These are phyloP conservation scores for Pseudonectria buxi DNA, from an alignment of 2,329 filamentous ascomycete genomes.

Conservation along the genomic window DNA sequence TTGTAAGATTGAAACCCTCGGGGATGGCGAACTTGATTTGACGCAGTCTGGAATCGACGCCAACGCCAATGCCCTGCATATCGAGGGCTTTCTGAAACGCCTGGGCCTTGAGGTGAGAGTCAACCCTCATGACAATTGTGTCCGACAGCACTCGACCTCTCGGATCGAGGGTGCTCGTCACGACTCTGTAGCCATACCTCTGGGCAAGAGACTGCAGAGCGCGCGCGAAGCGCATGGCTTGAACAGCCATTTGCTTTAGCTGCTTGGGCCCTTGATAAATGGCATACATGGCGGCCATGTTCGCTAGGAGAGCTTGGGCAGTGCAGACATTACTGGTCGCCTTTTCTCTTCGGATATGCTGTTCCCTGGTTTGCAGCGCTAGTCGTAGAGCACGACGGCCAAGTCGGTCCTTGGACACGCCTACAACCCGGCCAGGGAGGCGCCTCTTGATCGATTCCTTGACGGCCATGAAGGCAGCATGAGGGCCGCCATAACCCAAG, in stretches of 20 bases:
- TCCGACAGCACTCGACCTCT: slow-evolving; percentile 65
- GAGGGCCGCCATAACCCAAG: slow-evolving; percentile 87
- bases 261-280: slow-evolving; percentile 87
- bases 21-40: slow-evolving; percentile 22
- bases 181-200: slow-evolving; percentile 56
- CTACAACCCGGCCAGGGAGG: slow-evolving; percentile 84
- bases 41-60: slow-evolving; percentile 46
- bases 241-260: slow-evolving; percentile 74
- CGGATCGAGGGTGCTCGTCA: slow-evolving; percentile 47
- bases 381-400: slow-evolving; percentile 76
- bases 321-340: slow-evolving; percentile 97
- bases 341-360: slow-evolving; percentile 94
- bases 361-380: slow-evolving; percentile 86
- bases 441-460: slow-evolving; percentile 89
- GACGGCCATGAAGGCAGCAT: slow-evolving; percentile 93
- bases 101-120: slow-evolving; percentile 14
- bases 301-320: slow-evolving; percentile 85
- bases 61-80: slow-evolving; percentile 62
- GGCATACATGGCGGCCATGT: slow-evolving; percentile 93
- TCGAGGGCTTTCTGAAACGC: slow-evolving; percentile 34
- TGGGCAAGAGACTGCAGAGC: slow-evolving; percentile 60
- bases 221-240: slow-evolving; percentile 64
- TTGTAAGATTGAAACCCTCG: slow-evolving; percentile 17
- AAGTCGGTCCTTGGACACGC: slow-evolving; percentile 83
- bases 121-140: slow-evolving; percentile 62